Conservation (phyloP, 768 basidiomycete genomes). For the Rhodotorula kratochvilovae region DNA sequence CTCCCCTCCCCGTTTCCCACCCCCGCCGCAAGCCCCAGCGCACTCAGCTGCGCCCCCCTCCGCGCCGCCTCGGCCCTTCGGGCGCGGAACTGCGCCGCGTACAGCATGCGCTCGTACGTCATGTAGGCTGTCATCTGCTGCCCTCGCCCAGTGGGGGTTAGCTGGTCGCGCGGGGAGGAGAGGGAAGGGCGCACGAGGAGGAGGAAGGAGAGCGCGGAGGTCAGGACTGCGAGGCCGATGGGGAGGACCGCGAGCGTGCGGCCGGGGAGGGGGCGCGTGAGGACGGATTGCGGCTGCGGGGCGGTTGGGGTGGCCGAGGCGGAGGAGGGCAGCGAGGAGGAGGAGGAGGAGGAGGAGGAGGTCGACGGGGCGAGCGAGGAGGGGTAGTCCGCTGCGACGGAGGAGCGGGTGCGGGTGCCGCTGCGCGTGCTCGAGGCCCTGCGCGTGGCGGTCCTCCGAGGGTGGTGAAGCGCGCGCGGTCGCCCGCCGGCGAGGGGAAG, state of each 20-base stretch:
- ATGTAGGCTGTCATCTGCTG: conserved; percentile 10
- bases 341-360: too few relatives aligned
- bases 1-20: neutral
- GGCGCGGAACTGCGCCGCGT: conserved; percentile 1
- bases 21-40: neutral
- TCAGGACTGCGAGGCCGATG: neutral
- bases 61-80: neutral
- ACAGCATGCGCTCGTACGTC: conserved; percentile 2
- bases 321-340: neutral
- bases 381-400: too few relatives aligned
- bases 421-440: too few relatives aligned
- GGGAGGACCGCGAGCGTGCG: conserved; percentile 4
- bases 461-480: too few relatives aligned
- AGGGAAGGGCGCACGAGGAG: neutral
- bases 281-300: neutral
- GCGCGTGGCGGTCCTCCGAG: too few relatives aligned
- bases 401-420: too few relatives aligned
- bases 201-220: neutral
- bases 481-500: too few relatives aligned
- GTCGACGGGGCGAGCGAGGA: too few relatives aligned
- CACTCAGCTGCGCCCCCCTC: neutral
- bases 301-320: too few relatives aligned
- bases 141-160: too few relatives aligned
- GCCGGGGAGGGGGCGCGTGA: conserved; percentile 5
- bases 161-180: neutral